phyloP scores from a whole-genome alignment of 2,329 filamentous ascomycete species.

The Pyrenophora seminiperda region DNA sequence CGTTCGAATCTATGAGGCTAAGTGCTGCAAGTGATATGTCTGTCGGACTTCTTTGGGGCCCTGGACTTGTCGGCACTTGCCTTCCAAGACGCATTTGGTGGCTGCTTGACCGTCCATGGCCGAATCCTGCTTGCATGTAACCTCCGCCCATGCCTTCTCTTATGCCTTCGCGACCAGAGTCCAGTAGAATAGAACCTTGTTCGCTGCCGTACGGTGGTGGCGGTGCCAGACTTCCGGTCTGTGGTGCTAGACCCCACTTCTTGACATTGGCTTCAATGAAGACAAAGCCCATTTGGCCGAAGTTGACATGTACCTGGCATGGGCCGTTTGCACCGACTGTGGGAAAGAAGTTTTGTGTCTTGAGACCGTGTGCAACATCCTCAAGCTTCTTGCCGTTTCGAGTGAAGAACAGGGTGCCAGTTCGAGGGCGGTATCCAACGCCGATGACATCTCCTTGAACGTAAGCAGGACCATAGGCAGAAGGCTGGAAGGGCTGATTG shows the following conservation, averaged over 20 bases:
- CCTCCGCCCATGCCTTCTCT: slow-evolving; percentile 58
- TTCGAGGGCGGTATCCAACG: slow-evolving; percentile 91
- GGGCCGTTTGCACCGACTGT: slow-evolving; percentile 96
- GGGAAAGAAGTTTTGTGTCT: slow-evolving; percentile 96
- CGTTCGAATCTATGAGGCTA: slow-evolving; percentile 68
- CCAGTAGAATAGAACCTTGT: slow-evolving; percentile 92
- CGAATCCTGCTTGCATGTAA: slow-evolving; percentile 54
- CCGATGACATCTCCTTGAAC: slow-evolving; percentile 96
- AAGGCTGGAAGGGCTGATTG: slow-evolving; percentile 87
- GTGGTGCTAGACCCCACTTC: slow-evolving; percentile 97
- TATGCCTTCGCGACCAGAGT: slow-evolving; percentile 69
- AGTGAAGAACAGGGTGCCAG: slow-evolving; percentile 95
- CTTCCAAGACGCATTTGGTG: slow-evolving; percentile 75
- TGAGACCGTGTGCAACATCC: slow-evolving; percentile 89
- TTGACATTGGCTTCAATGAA: slow-evolving; percentile 99
- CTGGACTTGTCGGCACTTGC: slow-evolving; percentile 77
- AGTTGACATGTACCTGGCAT: slow-evolving; percentile 92
- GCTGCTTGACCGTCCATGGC: slow-evolving; percentile 75
- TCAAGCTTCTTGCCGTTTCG: slow-evolving; percentile 97
- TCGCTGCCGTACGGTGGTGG: slow-evolving; percentile 97
- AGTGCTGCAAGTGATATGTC: slow-evolving; percentile 94
- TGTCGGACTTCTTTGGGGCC: slow-evolving; percentile 86
- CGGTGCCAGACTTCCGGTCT: slow-evolving; percentile 91
- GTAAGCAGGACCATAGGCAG: slow-evolving; percentile 79
- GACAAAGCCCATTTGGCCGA: slow-evolving; percentile 96